These are phyloP conservation scores for Arabidopsis hybrid DNA, from an alignment of 441 rosid species.

Conservation along the genomic window DNA sequence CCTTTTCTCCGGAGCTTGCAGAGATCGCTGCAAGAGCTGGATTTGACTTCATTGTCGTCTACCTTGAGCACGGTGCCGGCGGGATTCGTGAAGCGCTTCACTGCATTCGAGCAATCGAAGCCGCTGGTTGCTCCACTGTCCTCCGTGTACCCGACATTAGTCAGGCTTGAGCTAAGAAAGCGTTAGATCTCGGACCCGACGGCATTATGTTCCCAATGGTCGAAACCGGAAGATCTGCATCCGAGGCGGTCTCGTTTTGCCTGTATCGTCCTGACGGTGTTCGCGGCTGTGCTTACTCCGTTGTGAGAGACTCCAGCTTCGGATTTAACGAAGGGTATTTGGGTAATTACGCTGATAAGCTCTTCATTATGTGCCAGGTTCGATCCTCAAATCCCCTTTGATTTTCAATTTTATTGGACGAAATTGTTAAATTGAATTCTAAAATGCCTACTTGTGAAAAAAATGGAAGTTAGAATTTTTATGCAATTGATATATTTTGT, in stretches of 20 bases:
- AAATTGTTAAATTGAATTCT: background rate
- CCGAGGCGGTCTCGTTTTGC: slow-evolving; percentile 73
- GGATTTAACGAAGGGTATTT: slow-evolving; percentile 72
- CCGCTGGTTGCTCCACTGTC: slow-evolving; percentile 51
- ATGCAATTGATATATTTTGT: background rate
- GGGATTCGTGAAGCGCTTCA: slow-evolving; percentile 67
- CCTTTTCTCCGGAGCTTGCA: slow-evolving; percentile 75
- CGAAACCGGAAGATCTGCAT: slow-evolving; percentile 57
- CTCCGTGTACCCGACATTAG: slow-evolving; percentile 70
- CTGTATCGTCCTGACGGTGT: slow-evolving; percentile 69
- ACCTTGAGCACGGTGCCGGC: slow-evolving; percentile 84
- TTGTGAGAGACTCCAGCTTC: slow-evolving; percentile 70
- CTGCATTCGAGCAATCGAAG: slow-evolving; percentile 61
- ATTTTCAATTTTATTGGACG: background rate
- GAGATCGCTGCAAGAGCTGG: slow-evolving; percentile 77
- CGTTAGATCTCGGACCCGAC: slow-evolving; percentile 79
- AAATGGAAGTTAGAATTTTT: background rate
- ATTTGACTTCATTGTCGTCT: slow-evolving; percentile 73
- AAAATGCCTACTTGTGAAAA: background rate
- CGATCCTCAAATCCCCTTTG: background rate
- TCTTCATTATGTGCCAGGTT: slow-evolving; percentile 85
- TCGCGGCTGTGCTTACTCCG: slow-evolving; percentile 76
- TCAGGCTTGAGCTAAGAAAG: slow-evolving; percentile 73
- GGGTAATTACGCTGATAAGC: slow-evolving; percentile 57
- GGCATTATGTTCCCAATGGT: slow-evolving; percentile 92